Conservation (phyloP, 306 rosid genomes). For the Pterocarpus santalinus region DNA sequence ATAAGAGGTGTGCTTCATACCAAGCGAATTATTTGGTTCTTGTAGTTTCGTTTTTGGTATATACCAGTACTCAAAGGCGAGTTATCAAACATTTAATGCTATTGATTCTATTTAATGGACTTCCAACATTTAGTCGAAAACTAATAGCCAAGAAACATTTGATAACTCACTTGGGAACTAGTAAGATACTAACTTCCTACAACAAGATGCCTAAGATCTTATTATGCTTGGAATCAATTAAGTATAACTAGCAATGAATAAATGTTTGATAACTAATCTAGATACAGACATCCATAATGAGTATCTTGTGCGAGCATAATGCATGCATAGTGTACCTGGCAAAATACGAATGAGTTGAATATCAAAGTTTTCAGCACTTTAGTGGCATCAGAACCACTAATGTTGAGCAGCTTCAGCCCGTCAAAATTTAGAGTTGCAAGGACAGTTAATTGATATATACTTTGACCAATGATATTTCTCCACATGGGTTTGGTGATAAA, state of each 20-base stretch:
- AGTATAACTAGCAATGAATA: not conserved
- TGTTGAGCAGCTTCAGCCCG: constrained; percentile 72
- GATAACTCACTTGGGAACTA: too few species aligned
- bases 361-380: constrained; percentile 78
- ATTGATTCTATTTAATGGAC: too few species aligned
- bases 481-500: constrained; percentile 93
- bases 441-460: constrained; percentile 81
- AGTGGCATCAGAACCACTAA: constrained; percentile 75
- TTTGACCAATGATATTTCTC: constrained; percentile 96
- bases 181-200: too few species aligned
- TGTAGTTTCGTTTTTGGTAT: too few species aligned
- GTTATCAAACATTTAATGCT: too few species aligned
- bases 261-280: not conserved
- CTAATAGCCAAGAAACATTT: too few species aligned
- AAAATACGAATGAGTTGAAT: constrained; percentile 92
- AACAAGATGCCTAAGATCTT: not conserved
- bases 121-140: too few species aligned
- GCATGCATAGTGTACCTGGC: constrained; percentile 69
- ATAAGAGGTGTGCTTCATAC: too few species aligned
- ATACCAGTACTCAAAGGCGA: too few species aligned
- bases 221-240: not conserved
- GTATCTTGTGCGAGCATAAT: not conserved
- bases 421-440: constrained; percentile 71
- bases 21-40: too few species aligned
- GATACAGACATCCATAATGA: not conserved